Conservation (phyloP, 495 filamentous ascomycete species). For the Geopyxis carbonaria region DNA sequence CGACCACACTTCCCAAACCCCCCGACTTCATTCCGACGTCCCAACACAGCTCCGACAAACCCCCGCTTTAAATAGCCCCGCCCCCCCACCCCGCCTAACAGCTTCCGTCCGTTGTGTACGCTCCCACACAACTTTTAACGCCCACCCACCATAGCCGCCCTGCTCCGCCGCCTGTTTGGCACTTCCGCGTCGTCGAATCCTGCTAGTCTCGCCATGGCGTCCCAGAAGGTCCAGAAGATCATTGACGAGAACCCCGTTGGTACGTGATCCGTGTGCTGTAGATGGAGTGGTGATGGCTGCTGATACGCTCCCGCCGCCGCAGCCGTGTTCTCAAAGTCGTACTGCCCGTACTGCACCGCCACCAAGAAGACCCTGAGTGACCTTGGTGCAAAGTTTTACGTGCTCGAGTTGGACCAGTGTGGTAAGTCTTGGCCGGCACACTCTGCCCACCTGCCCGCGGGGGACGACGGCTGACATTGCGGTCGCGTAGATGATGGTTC, state of each 20-base stretch:
- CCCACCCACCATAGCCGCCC: slow-evolving; percentile 46
- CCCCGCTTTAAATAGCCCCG: slow-evolving; percentile 1
- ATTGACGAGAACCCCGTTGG: slow-evolving; percentile 87
- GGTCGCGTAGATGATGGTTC: slow-evolving; percentile 47
- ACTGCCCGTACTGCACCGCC: slow-evolving; percentile 85
- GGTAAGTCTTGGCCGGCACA: slow-evolving; percentile 31
- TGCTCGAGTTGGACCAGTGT: slow-evolving; percentile 71
- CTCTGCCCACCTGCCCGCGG: not conserved
- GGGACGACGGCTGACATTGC: not conserved
- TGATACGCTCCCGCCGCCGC: not conserved
- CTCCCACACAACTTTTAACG: slow-evolving; percentile 1
- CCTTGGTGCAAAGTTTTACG: slow-evolving; percentile 51
- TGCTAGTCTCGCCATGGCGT: slow-evolving; percentile 61
- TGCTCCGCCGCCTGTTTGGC: slow-evolving; percentile 63
- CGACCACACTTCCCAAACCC: too few species aligned
- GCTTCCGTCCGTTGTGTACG: not conserved
- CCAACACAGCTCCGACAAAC: too few species aligned
- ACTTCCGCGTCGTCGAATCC: slow-evolving; percentile 40
- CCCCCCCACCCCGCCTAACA: not conserved
- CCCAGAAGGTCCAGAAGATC: slow-evolving; percentile 65
- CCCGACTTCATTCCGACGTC: too few species aligned
- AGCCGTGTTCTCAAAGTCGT: slow-evolving; percentile 94
- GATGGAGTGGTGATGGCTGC: not conserved
- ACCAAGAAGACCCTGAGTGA: slow-evolving; percentile 56
- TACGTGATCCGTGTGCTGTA: slow-evolving; percentile 30